Base-by-base conservation (phyloP, 108 stramenopile species). In the Schizochytrium sp. region DNA sequence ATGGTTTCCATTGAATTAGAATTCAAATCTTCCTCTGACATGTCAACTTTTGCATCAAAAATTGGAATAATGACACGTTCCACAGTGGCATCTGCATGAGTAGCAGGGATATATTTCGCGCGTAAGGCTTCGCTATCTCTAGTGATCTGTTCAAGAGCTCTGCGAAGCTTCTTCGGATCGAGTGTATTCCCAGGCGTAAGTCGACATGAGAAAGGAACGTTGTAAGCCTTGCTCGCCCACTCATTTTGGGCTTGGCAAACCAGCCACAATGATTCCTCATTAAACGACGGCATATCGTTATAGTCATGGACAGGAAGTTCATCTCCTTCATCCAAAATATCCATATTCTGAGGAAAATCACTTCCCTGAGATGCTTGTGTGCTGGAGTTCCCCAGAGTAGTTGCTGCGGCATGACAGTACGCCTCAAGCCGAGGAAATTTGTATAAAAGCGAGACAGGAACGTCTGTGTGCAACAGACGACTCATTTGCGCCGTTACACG, bases 231-330 rank as follows among this genome's bases (percentile, higher is more conserved):
- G 40, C 76, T 83, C 50, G 76, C 76, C 47, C 49, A 38, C 10
- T 49, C 8, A 5, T 17, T 55, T n/a, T 55, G 47, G 10, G 47
- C 53, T 40, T 83, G 76, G 76, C 76, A 83, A 7, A 83, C 76
- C 5, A 83, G 76, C 76, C 76, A 83, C 49, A 83, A 53, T 3
- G 76, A 83, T 53, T 83, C 76, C 47, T 83, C 76, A 55, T 83
- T 83, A 28, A 47, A 83, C 2, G 76, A 83, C 38, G 76, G 17
- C 2, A 28, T 38, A 0, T 69, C 44, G 1, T 69, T 7, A 5
- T 38, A 8, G 40, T 8, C 64, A 28, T 38, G 64, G 5, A 69
- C 42, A 69, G 12, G 42, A 44, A 0, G 12, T 44, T 69, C 64
- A 38, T 69, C 64, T 7, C 42, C 7, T 15, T 69, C 64, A 8